A percentile compares a stretch with the other conserved stretches of the same genome.
Evolutionary conservation across 2,329 filamentous ascomycete species (phyloP).

Genomic region (Cladosporium oxysporum): DNA sequence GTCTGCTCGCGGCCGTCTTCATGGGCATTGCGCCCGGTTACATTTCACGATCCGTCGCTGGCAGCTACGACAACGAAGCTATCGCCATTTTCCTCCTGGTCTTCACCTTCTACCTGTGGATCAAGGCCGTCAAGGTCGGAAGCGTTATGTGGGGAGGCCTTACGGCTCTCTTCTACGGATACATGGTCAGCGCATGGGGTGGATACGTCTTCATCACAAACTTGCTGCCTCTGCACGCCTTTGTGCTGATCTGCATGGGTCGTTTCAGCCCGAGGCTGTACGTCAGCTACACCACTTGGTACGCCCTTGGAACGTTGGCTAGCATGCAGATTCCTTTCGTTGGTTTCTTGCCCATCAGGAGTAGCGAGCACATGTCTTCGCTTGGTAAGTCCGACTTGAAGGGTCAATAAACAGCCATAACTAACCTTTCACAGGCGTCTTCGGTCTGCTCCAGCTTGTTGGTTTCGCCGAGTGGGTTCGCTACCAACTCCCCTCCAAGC

Average conservation of each 20-base stretch:
- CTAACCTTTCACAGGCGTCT: slow-evolving; percentile 65
- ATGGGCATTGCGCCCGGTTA: slow-evolving; percentile 98
- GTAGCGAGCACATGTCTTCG: slow-evolving; percentile 97
- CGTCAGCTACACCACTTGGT: slow-evolving; percentile 98
- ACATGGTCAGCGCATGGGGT: slow-evolving; percentile 99
- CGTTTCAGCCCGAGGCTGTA: slow-evolving; percentile 92
- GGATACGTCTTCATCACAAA: slow-evolving; percentile 99
- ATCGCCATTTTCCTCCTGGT: slow-evolving; percentile 99
- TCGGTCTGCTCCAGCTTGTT: slow-evolving; percentile 90
- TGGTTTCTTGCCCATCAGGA: slow-evolving; percentile 92
- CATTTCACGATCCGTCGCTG: slow-evolving; percentile 95
- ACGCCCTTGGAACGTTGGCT: slow-evolving; percentile 88
- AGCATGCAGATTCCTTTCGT: slow-evolving; percentile 99
- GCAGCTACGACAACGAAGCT: slow-evolving; percentile 98
- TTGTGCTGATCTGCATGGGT: slow-evolving; percentile 95
- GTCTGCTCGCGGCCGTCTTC: slow-evolving; percentile 88
- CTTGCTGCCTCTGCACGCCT: slow-evolving; percentile 87
- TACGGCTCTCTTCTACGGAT: slow-evolving; percentile 95
- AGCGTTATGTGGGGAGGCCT: slow-evolving; percentile 96
- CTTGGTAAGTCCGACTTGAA: slow-evolving; percentile 62
- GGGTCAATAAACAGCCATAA: neutral
- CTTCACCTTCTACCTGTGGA: slow-evolving; percentile 98
- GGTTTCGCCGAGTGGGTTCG: slow-evolving; percentile 90
- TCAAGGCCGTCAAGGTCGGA: slow-evolving; percentile 94
- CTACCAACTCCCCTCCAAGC: slow-evolving; percentile 82